Evolutionary conservation across 805 yeast genomes (phyloP).

Genomic region (Candida khao-thaluensis): DNA sequence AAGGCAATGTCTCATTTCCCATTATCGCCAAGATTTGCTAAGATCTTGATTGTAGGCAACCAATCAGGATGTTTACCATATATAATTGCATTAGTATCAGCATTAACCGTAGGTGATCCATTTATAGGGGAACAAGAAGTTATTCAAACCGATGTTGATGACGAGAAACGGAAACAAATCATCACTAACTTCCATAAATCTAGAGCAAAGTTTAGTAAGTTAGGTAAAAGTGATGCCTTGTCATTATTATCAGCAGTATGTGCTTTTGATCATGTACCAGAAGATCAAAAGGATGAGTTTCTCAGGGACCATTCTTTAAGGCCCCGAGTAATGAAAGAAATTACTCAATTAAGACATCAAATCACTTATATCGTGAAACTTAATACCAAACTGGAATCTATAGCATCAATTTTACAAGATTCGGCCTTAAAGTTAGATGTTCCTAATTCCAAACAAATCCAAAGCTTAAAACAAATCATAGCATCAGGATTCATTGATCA

Average conservation of each 20-base stretch:
- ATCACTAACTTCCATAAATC: slow-evolving; percentile 53
- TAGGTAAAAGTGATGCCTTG: slow-evolving; percentile 81
- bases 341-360: slow-evolving; percentile 75
- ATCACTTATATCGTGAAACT: slow-evolving; percentile 69
- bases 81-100: slow-evolving; percentile 89
- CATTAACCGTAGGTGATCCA: slow-evolving; percentile 91
- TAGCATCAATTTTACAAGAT: slow-evolving; percentile 44
- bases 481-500: slow-evolving; percentile 93
- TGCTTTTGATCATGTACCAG: slow-evolving; percentile 76
- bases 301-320: slow-evolving; percentile 65
- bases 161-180: slow-evolving; percentile 35
- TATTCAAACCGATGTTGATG: slow-evolving; percentile 19
- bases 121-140: slow-evolving; percentile 73
- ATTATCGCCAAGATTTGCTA: slow-evolving; percentile 88
- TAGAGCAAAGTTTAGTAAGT: slow-evolving; percentile 55
- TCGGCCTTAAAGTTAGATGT: slow-evolving; percentile 55
- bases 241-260: slow-evolving; percentile 77
- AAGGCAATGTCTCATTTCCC: slow-evolving; percentile 88
- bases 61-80: slow-evolving; percentile 84
- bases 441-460: slow-evolving; percentile 68
- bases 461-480: slow-evolving; percentile 85
- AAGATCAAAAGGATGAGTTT: slow-evolving; percentile 45
- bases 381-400: slow-evolving; percentile 57
- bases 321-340: slow-evolving; percentile 82
- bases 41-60: slow-evolving; percentile 83